phyloP scores from a whole-genome alignment of 2,329 filamentous ascomycete species.

The Penicillium hesseltinei region DNA sequence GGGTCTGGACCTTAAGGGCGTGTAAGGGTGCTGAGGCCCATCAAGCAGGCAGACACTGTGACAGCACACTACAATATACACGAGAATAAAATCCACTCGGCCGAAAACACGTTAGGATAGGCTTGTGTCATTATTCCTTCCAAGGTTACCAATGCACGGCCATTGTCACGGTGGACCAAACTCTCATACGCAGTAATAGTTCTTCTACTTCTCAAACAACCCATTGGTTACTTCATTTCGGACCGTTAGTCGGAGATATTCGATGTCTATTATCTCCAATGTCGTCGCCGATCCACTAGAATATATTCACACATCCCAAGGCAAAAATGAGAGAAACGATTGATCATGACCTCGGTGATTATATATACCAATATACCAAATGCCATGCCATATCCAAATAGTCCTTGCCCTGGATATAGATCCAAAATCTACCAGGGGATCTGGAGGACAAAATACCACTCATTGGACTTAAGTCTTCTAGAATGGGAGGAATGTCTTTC shows the following conservation, averaged over 20 bases:
- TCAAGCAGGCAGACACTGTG: not conserved
- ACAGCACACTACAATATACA: not conserved
- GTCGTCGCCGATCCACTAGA: not conserved
- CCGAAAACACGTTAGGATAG: not conserved
- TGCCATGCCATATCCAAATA: not conserved
- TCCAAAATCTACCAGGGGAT: not conserved
- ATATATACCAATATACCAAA: not conserved
- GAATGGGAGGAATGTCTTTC: not conserved
- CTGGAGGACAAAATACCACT: not conserved
- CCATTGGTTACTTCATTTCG: not conserved
- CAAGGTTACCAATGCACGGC: not conserved
- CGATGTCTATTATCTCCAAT: not conserved
- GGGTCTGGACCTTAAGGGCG: too few relatives aligned
- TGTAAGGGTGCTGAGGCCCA: not conserved
- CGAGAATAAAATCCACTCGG: not conserved
- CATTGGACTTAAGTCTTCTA: not conserved
- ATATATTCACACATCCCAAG: not conserved
- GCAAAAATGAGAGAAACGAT: not conserved
- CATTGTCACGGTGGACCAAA: not conserved
- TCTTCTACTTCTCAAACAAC: not conserved
- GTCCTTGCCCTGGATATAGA: not conserved
- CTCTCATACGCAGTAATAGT: not conserved
- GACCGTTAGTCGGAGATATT: not conserved
- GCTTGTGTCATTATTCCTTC: not conserved
- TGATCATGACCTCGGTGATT: too few relatives aligned